phyloP scores from a whole-genome alignment of 225 moss, liverwort and hornwort genomes.

The Marchantia paleacea region DNA sequence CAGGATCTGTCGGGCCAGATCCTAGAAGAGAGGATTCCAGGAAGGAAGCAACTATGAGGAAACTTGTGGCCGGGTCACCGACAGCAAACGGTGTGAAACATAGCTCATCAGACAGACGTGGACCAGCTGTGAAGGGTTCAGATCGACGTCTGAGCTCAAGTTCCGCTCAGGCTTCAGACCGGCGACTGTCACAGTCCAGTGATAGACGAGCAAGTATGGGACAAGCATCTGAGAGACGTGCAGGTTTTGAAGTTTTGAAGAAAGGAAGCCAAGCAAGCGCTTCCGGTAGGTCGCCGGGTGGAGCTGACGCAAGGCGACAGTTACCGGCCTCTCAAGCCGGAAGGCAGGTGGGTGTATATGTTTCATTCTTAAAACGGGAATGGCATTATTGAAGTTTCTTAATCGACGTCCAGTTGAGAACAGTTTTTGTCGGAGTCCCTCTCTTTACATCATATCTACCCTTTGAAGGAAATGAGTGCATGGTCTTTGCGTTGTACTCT shows the following conservation, averaged over 20 bases:
- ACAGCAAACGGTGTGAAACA: conserved; percentile 41
- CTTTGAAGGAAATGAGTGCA: too few species aligned
- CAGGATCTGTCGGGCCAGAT: conserved; percentile 41
- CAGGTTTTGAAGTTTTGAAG: conserved; percentile 25
- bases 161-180: conserved; percentile 11
- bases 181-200: conserved; percentile 12
- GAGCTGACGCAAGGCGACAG: conserved; percentile 19
- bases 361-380: neutral
- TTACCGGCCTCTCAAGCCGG: conserved; percentile 10
- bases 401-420: too few species aligned
- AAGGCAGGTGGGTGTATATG: conserved; percentile 4
- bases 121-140: neutral
- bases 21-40: conserved; percentile 42
- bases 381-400: too few species aligned
- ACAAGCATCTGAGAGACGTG: conserved; percentile 20
- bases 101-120: conserved; percentile 10
- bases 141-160: conserved; percentile 14
- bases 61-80: conserved; percentile 7
- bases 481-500: too few species aligned
- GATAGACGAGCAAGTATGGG: conserved; percentile 14
- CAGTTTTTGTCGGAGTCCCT: too few species aligned
- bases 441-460: too few species aligned
- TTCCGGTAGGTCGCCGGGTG: conserved; percentile 7
- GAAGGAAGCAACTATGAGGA: conserved; percentile 30
- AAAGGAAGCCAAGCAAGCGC: conserved; percentile 24